Evolutionary conservation across 2,329 filamentous ascomycete genomes (phyloP), one percentile per base, ranked within the genome.

Genomic region (Aureobasidium sp.): DNA sequence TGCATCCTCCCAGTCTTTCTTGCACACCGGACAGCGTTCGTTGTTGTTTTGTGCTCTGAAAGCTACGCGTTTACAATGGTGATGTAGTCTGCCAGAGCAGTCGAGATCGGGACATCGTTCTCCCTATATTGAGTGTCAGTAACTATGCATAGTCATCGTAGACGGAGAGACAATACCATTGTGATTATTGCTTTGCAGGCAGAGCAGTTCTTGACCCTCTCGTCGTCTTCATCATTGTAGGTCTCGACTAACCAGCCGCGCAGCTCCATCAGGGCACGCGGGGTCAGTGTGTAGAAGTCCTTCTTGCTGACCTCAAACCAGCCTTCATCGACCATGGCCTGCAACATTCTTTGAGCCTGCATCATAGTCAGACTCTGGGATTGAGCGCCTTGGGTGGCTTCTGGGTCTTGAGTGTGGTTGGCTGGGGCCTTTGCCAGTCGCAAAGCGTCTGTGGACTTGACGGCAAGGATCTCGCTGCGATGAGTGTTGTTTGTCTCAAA

Each of bases 171-270:
- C 76, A 66, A 29, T 69, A 82, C 82, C 65, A 88, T 78, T 0
- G 93, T 99, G 44, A 97, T 84, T 64, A 97, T 88, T 66, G 96
- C 91, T 72, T 85, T 89, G 74, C 94, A 99, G 0, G 90, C 91
- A 69, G 88, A 84, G 72, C 94, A 99, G 65, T 86, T 85, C 76
- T 94, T 96, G 72, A 99, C 89, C 64, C 85, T 85, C 70, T 77
- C 75, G 0, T 76, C 84, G 1, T 78, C 75, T 10, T 84, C 84
- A 60, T 95, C 89, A 70, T 99, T 97, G 74, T 96, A 99, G 32
- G 88, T 90, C 59, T 90, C 89, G n/a, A 90, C 77, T 53, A 99
- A 81, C 86, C 92, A 97, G 1, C 83, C 81, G 62, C 88, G 82
- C 62, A 99, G 77, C 78, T 99, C 94, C 79, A 97, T 85, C 66